Conservation (phyloP, 2,329 filamentous ascomycete species). For the Aspergillus pseudoglaucus region DNA sequence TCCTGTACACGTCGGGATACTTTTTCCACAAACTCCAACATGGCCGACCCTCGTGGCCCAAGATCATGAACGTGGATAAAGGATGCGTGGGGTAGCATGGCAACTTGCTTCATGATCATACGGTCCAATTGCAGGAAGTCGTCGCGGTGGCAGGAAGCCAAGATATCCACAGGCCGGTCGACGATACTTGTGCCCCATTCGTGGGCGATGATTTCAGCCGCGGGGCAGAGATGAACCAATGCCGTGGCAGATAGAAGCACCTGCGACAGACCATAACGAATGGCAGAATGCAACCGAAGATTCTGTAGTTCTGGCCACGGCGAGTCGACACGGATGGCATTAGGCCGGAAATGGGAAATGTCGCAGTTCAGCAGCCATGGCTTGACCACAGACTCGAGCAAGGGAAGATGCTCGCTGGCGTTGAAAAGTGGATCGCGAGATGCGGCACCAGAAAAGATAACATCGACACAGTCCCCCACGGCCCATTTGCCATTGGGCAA, state of each 20-base stretch:
- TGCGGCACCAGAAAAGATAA: constrained; percentile 15
- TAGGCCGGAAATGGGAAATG: constrained; percentile 3
- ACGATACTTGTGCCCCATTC: constrained; percentile 9
- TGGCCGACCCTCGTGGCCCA: constrained; percentile 2
- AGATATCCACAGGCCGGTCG: constrained; percentile 8
- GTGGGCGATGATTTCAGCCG: constrained; percentile 10
- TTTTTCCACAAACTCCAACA: constrained; percentile 9
- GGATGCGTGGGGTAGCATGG: constrained; percentile 13
- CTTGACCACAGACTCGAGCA: constrained; percentile 9
- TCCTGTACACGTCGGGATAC: constrained; percentile 8
- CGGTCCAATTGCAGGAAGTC: constrained; percentile 12
- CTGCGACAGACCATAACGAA: constrained; percentile 12
- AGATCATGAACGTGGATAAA: constrained; percentile 12
- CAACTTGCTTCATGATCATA: constrained; percentile 14
- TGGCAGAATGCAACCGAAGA: constrained; percentile 8
- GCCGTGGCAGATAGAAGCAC: constrained; percentile 11
- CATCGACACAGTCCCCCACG: constrained; percentile 14
- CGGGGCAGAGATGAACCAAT: constrained; percentile 6
- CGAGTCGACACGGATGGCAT: neutral
- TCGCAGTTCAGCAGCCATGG: constrained; percentile 11
- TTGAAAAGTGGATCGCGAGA: constrained; percentile 12
- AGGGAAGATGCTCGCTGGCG: constrained; percentile 9
- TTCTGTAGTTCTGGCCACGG: constrained; percentile 1
- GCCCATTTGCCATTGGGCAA: constrained; percentile 8
- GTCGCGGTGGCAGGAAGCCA: constrained; percentile 13